A percentile compares a stretch with the other conserved stretches of the same genome.
Evolutionary conservation across 169 alveolate genomes (phyloP).

Genomic region (Cryptosporidium viatorum): DNA sequence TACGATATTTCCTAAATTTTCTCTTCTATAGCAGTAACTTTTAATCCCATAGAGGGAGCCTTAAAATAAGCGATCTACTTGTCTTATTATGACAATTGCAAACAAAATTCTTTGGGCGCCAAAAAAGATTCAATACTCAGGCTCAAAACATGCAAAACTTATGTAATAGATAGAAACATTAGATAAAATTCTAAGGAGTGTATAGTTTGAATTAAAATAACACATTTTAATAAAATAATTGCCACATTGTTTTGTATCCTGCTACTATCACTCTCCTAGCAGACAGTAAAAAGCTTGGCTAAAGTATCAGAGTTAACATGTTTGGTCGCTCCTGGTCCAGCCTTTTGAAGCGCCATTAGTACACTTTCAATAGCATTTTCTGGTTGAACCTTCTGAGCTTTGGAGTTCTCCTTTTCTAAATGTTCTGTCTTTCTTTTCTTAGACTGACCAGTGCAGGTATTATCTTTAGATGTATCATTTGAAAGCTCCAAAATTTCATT

Average conservation of each 20-base stretch:
- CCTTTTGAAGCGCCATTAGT: conserved; percentile 64
- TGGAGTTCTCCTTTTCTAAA: not conserved
- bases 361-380: conserved; percentile 73
- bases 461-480: not conserved
- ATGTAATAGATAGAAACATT: not conserved
- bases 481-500: not conserved
- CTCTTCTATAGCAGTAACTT: not conserved
- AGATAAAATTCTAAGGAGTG: not conserved
- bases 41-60: not conserved
- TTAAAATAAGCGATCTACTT: not conserved
- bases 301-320: conserved; percentile 71
- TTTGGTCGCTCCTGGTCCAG: conserved; percentile 63
- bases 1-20: not conserved
- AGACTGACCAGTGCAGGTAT: not conserved
- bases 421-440: conserved; percentile 12
- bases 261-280: not conserved
- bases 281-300: conserved; percentile 67
- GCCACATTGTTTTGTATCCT: not conserved
- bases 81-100: not conserved
- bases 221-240: not conserved
- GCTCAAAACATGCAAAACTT: not conserved
- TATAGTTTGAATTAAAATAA: not conserved
- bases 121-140: not conserved
- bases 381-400: conserved; percentile 51
- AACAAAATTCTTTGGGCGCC: not conserved